Percentiles rank a stretch among this genome's conserved stretches.
Evolutionary conservation across 2,329 filamentous ascomycete genomes (phyloP).

Genomic region (Cytospora schulzeri): DNA sequence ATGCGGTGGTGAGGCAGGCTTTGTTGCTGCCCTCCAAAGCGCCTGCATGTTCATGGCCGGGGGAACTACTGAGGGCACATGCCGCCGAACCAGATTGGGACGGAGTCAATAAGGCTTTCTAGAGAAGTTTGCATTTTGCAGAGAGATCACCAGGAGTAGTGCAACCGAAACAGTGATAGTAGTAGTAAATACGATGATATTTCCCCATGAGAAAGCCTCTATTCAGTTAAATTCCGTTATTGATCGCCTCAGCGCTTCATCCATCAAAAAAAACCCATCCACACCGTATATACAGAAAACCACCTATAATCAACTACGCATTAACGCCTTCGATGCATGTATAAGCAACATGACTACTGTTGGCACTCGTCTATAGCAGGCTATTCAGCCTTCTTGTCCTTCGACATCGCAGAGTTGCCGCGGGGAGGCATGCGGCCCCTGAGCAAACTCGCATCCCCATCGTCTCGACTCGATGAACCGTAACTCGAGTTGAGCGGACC

Average conservation of each 20-base stretch:
- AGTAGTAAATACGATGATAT: slow-evolving; percentile 12
- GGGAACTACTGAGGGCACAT: slow-evolving; percentile 30
- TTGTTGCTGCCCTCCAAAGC: slow-evolving; percentile 29
- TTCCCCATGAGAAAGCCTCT: slow-evolving; percentile 25
- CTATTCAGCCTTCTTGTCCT: slow-evolving; percentile 52
- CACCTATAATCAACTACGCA: slow-evolving; percentile 26
- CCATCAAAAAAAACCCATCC: slow-evolving; percentile 8
- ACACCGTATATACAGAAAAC: slow-evolving; percentile 25
- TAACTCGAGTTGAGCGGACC: slow-evolving; percentile 38
- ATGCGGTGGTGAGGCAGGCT: slow-evolving; percentile 31
- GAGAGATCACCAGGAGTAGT: not conserved
- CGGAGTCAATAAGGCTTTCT: slow-evolving; percentile 32
- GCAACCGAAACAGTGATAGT: not conserved
- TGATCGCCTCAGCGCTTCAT: slow-evolving; percentile 15
- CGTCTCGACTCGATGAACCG: slow-evolving; percentile 43
- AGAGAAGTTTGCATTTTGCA: not conserved
- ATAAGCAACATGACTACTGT: not conserved
- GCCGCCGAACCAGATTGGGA: slow-evolving; percentile 32
- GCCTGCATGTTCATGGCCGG: slow-evolving; percentile 31
- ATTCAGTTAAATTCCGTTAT: slow-evolving; percentile 16
- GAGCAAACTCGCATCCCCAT: slow-evolving; percentile 40
- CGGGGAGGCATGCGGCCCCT: slow-evolving; percentile 41
- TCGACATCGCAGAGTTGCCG: slow-evolving; percentile 32
- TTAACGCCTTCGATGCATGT: slow-evolving; percentile 24
- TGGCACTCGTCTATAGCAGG: slow-evolving; percentile 13